phyloP scores from a whole-genome alignment of 768 basidiomycete genomes.

The Lactarius hatsudake region DNA sequence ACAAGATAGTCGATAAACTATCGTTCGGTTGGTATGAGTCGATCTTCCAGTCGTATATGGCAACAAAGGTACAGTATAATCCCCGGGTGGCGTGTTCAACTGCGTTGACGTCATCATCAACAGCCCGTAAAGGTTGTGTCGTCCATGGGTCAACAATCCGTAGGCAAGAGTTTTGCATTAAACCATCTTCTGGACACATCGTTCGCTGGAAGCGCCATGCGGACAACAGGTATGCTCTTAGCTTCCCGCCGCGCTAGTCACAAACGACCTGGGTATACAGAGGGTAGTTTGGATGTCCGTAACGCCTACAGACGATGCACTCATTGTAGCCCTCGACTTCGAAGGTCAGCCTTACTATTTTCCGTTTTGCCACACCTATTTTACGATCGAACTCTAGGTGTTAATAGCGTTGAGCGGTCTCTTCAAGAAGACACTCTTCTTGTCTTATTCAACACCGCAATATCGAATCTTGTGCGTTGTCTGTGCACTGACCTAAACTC shows the following conservation, averaged over 20 bases:
- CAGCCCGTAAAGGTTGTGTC: conserved; percentile 64
- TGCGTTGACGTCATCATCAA: background rate
- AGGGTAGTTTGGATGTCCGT: conserved; percentile 69
- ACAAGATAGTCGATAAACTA: conserved; percentile 51
- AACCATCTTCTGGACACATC: conserved; percentile 64
- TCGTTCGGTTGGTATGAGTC: conserved; percentile 67
- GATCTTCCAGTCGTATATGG: conserved; percentile 60
- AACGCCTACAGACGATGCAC: conserved; percentile 51
- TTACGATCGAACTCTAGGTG: conserved; percentile 38
- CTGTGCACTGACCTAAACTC: background rate
- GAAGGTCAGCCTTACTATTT: conserved; percentile 43
- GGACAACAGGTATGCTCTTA: conserved; percentile 51
- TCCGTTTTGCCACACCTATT: background rate
- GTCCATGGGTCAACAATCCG: conserved; percentile 68
- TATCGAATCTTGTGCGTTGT: conserved; percentile 55
- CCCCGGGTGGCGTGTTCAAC: background rate
- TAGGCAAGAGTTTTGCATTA: conserved; percentile 58
- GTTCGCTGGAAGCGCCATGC: conserved; percentile 63
- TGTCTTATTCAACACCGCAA: conserved; percentile 62
- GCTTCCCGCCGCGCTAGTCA: conserved; percentile 34
- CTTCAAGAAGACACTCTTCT: conserved; percentile 62
- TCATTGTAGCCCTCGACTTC: conserved; percentile 62
- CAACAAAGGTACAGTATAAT: conserved; percentile 41
- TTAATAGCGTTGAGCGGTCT: conserved; percentile 61
- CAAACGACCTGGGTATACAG: conserved; percentile 31